Evolutionary conservation across 345 rosid genomes (phyloP), one percentile per base, ranked within the genome.

Genomic region (Microthlaspi erraticum): DNA sequence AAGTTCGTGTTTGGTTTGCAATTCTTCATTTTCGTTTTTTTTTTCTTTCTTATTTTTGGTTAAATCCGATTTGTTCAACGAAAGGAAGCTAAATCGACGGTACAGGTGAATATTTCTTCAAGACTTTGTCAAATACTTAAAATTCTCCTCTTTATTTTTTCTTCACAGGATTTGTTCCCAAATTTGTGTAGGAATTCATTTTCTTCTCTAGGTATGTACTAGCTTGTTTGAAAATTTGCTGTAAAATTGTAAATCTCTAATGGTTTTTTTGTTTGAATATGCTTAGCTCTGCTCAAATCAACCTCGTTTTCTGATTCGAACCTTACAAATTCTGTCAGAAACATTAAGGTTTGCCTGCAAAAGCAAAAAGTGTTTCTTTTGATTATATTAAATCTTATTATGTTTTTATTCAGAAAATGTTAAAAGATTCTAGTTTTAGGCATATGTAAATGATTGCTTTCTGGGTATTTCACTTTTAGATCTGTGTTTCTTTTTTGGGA

Each of bases 401-500:
- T n/a, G n/a, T 23, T 2, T 5, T 1, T 43, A 10, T 16, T 59
- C 56, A 44, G 43, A 55, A 43, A 36, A 52, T 68, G 59, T 61
- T 68, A 17, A 26, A 53, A 62, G 69, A 62, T 68, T 75, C 52
- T 75, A 16, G 69, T 68, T 68, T 68, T 37, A 68, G 60, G 46
- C 1, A 52, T 62, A 54, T 55, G 70, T 38, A 45, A 68, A 38
- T 46, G 31, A 23, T 36, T 52, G 10, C 3, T 33, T 39, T 50
- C 72, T 67, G 37, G 41, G 78, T 60, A n/a, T 17, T 19, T 44
- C 10, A 60, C 13, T 43, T 75, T 14, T 68, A 70, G 70, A 68
- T 67, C 70, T 75, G 31, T 75, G 46, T 68, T 68, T 68, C 52
- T 48, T 46, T 69, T 56, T 62, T 63, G 58, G 79, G 71, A 55